Conservation (phyloP, 495 filamentous ascomycete species). For the Glarea lozoyensis region DNA sequence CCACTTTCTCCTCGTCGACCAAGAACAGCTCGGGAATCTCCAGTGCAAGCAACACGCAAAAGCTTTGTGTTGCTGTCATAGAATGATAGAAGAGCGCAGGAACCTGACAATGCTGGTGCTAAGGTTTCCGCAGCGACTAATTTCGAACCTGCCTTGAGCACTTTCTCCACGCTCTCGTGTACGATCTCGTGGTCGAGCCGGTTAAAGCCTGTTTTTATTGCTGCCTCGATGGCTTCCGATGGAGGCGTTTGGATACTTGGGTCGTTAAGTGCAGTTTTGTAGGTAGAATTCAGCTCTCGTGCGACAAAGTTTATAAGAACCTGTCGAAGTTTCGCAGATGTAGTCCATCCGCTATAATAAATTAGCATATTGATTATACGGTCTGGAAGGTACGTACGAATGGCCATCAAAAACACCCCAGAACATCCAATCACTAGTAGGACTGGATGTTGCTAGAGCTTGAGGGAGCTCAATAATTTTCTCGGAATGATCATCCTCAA, state of each 20-base stretch:
- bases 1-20: slow-evolving; percentile 68
- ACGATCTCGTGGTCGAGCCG: slow-evolving; percentile 89
- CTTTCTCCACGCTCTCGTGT: slow-evolving; percentile 78
- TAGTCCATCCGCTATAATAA: slow-evolving; percentile 80
- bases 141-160: slow-evolving; percentile 80
- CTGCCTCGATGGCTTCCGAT: slow-evolving; percentile 71
- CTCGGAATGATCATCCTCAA: slow-evolving; percentile 96
- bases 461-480: slow-evolving; percentile 87
- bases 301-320: slow-evolving; percentile 86
- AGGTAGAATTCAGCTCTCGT: slow-evolving; percentile 87
- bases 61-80: slow-evolving; percentile 81
- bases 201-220: slow-evolving; percentile 88
- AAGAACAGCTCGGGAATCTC: slow-evolving; percentile 88
- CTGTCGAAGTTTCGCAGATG: slow-evolving; percentile 90
- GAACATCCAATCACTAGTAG: slow-evolving; percentile 96
- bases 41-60: slow-evolving; percentile 85
- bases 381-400: slow-evolving; percentile 47
- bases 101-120: slow-evolving; percentile 87
- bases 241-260: slow-evolving; percentile 51
- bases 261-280: slow-evolving; percentile 65
- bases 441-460: slow-evolving; percentile 30
- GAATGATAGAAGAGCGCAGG: slow-evolving; percentile 92
- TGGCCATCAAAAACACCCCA: slow-evolving; percentile 99
- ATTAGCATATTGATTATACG: slow-evolving; percentile 2
- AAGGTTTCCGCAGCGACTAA: slow-evolving; percentile 79